A percentile compares a stretch with the other conserved stretches of the same genome.
Conservation (phyloP, 2,329 filamentous ascomycete species). For the Escovopsis sp. region DNA sequence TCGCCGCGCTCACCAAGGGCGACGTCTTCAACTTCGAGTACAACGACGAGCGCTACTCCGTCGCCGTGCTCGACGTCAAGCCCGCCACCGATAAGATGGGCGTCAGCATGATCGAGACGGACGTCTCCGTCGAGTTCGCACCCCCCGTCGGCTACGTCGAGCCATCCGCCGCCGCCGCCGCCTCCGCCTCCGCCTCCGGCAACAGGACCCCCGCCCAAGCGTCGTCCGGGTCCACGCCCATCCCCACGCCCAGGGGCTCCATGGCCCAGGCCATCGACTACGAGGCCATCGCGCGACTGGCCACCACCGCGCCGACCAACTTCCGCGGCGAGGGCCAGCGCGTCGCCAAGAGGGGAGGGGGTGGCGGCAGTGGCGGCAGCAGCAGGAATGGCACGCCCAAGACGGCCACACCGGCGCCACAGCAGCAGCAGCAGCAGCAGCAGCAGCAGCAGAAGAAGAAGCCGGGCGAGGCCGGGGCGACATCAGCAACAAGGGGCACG, state of each 20-base stretch:
- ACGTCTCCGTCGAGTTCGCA: conserved; percentile 92
- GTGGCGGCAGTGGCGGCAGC: too few relatives aligned
- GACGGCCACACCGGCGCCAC: conserved; percentile 51
- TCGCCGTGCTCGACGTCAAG: conserved; percentile 87
- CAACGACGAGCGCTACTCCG: conserved; percentile 86
- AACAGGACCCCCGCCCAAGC: conserved; percentile 42
- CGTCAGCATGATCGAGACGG: conserved; percentile 90
- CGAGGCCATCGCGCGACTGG: conserved; percentile 67
- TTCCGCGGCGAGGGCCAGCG: conserved; percentile 71
- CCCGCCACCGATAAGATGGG: conserved; percentile 69
- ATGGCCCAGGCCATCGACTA: conserved; percentile 99
- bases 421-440: conserved; percentile 4
- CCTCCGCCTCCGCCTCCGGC: conserved; percentile 67
- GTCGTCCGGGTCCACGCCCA: conserved; percentile 60
- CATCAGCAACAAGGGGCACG: too few relatives aligned
- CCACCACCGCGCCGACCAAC: conserved; percentile 56
- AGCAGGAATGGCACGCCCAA: conserved; percentile 53
- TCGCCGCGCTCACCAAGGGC: conserved; percentile 81
- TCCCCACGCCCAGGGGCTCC: conserved; percentile 47
- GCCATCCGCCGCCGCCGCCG: conserved; percentile 52
- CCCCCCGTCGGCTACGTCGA: conserved; percentile 89
- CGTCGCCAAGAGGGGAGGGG: conserved; percentile 74
- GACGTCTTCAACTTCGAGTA: conserved; percentile 95
- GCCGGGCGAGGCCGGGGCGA: too few relatives aligned
- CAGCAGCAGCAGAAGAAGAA: too few relatives aligned